phyloP scores from a whole-genome alignment of 805 yeast genomes.

The Wickerhamomyces silvicola region DNA sequence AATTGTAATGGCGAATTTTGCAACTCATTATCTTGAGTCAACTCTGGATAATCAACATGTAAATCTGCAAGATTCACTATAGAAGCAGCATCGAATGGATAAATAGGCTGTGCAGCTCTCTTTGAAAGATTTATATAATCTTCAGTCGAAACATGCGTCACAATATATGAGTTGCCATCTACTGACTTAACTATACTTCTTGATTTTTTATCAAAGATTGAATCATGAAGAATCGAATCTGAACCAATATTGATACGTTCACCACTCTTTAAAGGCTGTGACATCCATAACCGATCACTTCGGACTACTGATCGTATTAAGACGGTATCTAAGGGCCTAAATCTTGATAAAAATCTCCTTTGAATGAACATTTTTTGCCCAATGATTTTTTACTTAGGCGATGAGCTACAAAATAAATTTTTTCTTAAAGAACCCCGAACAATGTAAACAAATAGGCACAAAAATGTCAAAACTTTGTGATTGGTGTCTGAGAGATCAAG shows the following conservation, averaged over 20 bases:
- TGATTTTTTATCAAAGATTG: conserved; percentile 32
- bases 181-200: conserved; percentile 25
- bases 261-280: conserved; percentile 18
- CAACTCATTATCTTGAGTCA: conserved; percentile 8
- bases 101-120: conserved; percentile 46
- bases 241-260: conserved; percentile 15
- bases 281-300: conserved; percentile 19
- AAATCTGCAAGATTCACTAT: conserved; percentile 42
- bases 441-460: neutral
- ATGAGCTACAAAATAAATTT: neutral
- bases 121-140: conserved; percentile 35
- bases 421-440: conserved; percentile 1
- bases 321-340: conserved; percentile 15
- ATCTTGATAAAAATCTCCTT: neutral
- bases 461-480: conserved; percentile 11
- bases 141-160: conserved; percentile 37
- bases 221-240: conserved; percentile 28
- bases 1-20: conserved; percentile 29
- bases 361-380: neutral
- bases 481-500: conserved; percentile 5
- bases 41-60: conserved; percentile 34
- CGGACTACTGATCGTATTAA: conserved; percentile 14
- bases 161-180: conserved; percentile 25
- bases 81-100: conserved; percentile 41
- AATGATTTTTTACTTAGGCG: neutral